These are phyloP conservation scores for Ilex paraguariensis DNA, from an alignment of 305 asterid species.

Conservation along the genomic window DNA sequence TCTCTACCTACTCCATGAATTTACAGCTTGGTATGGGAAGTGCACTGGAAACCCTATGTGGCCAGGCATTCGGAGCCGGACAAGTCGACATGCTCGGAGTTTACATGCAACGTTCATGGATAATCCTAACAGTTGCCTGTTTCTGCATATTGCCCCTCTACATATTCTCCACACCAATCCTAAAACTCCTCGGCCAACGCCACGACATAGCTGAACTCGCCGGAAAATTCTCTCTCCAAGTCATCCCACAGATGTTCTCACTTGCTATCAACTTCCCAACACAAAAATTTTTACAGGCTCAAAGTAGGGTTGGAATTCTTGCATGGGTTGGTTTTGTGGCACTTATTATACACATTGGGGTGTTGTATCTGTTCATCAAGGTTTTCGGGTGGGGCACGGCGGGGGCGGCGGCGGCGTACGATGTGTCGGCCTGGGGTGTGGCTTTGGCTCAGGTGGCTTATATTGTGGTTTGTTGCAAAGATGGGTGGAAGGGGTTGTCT, in stretches of 20 bases:
- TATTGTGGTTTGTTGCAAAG: slow-evolving; percentile 68
- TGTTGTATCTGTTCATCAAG: slow-evolving; percentile 45
- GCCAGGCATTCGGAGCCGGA: slow-evolving; percentile 95
- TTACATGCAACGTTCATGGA: slow-evolving; percentile 87
- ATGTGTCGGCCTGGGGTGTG: slow-evolving; percentile 73
- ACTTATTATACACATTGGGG: slow-evolving; percentile 38
- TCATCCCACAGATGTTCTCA: slow-evolving; percentile 92
- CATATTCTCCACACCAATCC: slow-evolving; percentile 49
- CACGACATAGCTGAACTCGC: slow-evolving; percentile 79
- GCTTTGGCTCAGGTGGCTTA: slow-evolving; percentile 70
- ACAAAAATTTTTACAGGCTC: slow-evolving; percentile 89
- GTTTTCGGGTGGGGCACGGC: slow-evolving; percentile 69
- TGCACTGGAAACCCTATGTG: slow-evolving; percentile 88
- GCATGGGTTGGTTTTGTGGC: slow-evolving; percentile 83
- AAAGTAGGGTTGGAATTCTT: slow-evolving; percentile 61
- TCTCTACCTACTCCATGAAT: background rate
- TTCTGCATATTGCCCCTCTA: slow-evolving; percentile 62
- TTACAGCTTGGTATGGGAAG: slow-evolving; percentile 92
- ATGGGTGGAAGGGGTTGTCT: slow-evolving; percentile 79
- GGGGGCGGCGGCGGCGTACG: slow-evolving; percentile 86
- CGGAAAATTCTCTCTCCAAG: slow-evolving; percentile 56
- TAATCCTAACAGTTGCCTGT: slow-evolving; percentile 61
- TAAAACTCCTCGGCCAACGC: slow-evolving; percentile 65
- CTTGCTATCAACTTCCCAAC: slow-evolving; percentile 82
- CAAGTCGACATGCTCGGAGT: slow-evolving; percentile 67